Evolutionary conservation across 2,329 filamentous ascomycete species (phyloP).

Genomic region (Anthostomella pinea): DNA sequence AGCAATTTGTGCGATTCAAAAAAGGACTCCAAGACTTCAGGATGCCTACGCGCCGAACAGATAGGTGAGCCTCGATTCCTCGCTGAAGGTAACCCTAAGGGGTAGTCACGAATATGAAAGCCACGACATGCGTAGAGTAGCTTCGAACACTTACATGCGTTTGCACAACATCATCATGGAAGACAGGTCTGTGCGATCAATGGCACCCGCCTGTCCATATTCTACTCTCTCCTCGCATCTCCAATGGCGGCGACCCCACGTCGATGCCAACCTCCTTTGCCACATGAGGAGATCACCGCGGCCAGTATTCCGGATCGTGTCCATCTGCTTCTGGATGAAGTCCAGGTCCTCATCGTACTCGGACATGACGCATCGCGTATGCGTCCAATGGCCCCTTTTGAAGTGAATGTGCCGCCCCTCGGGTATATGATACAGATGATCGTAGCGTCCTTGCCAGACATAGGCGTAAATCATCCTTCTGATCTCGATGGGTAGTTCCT

Average conservation of each 20-base stretch:
- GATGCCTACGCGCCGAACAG: slow-evolving; percentile 22
- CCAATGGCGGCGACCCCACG: slow-evolving; percentile 34
- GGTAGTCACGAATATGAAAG: background rate
- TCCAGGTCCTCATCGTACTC: slow-evolving; percentile 26
- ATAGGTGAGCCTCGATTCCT: slow-evolving; percentile 8
- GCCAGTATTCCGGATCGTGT: slow-evolving; percentile 16
- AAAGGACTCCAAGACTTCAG: slow-evolving; percentile 31
- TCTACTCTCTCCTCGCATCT: slow-evolving; percentile 29
- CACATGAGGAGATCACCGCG: slow-evolving; percentile 25
- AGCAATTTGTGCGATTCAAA: slow-evolving; percentile 30
- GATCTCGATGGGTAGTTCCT: slow-evolving; percentile 33
- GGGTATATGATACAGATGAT: slow-evolving; percentile 25
- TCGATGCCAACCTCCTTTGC: slow-evolving; percentile 27
- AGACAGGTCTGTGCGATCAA: slow-evolving; percentile 25
- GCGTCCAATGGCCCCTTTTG: slow-evolving; percentile 27
- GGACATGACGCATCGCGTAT: slow-evolving; percentile 29
- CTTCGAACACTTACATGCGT: slow-evolving; percentile 28
- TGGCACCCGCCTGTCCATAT: slow-evolving; percentile 18
- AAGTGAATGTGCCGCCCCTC: slow-evolving; percentile 29
- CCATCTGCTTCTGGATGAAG: slow-evolving; percentile 29
- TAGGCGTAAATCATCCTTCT: slow-evolving; percentile 31
- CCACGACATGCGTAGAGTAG: background rate
- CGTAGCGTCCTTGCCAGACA: slow-evolving; percentile 23
- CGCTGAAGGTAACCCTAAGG: background rate
- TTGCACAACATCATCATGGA: slow-evolving; percentile 31